A percentile compares a stretch with the other conserved stretches of the same genome.
phyloP scores from a whole-genome alignment of 108 stramenopile genomes.

The Discostella stelligeroides region DNA sequence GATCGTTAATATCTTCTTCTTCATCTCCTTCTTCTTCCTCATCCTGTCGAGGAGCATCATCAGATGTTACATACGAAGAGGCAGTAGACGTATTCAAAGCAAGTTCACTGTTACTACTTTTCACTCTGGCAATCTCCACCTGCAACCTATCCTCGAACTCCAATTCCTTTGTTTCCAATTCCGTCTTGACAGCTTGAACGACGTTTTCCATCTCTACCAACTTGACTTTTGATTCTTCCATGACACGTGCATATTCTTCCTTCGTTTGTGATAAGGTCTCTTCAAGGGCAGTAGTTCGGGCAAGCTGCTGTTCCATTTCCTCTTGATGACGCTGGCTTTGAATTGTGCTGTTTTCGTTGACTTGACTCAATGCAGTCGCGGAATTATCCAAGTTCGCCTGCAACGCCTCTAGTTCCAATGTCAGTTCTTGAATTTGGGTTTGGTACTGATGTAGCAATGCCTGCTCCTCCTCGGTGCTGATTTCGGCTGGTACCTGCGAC shows the following conservation, averaged over 20 bases:
- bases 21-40: neutral
- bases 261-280: slow-evolving; percentile 11
- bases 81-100: too few relatives aligned
- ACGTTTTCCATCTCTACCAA: slow-evolving; percentile 19
- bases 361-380: neutral
- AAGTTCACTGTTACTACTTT: too few relatives aligned
- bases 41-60: too few relatives aligned
- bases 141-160: slow-evolving; percentile 1
- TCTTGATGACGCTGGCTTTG: slow-evolving; percentile 4
- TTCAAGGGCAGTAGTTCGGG: slow-evolving; percentile 8
- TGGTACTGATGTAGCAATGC: slow-evolving; percentile 8
- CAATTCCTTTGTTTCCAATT: slow-evolving; percentile 2
- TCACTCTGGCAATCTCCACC: neutral
- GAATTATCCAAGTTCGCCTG: slow-evolving; percentile 10
- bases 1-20: neutral
- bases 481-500: neutral
- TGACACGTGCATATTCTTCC: neutral
- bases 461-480: neutral
- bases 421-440: slow-evolving; percentile 22
- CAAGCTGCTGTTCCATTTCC: slow-evolving; percentile 2
- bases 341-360: slow-evolving; percentile 1
- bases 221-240: slow-evolving; percentile 4
- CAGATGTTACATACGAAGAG: too few relatives aligned
- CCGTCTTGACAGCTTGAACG: neutral
- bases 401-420: slow-evolving; percentile 16